Conservation (phyloP, 2,329 filamentous ascomycete genomes). For the Fusarium domesticum region DNA sequence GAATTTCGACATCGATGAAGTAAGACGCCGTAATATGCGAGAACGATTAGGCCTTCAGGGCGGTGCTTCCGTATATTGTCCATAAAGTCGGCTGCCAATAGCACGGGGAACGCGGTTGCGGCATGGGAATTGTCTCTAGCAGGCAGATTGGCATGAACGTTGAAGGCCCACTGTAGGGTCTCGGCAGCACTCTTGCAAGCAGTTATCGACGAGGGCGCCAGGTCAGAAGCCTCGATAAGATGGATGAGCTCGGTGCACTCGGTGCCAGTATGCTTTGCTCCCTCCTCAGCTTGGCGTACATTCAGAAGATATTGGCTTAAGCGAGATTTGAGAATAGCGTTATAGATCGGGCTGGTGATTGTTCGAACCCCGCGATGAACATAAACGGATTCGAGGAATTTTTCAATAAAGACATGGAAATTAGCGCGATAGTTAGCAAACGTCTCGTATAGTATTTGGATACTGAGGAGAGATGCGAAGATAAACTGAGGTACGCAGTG, state of each 20-base stretch:
- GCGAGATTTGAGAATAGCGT: slow-evolving; percentile 35
- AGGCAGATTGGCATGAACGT: slow-evolving; percentile 29
- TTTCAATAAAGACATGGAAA: slow-evolving; percentile 40
- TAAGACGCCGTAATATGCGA: slow-evolving; percentile 50
- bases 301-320: slow-evolving; percentile 30
- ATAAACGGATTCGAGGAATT: slow-evolving; percentile 40
- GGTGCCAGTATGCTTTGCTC: slow-evolving; percentile 13
- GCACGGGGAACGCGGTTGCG: slow-evolving; percentile 33
- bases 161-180: slow-evolving; percentile 36
- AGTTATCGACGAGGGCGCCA: slow-evolving; percentile 26
- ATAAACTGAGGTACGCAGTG: slow-evolving; percentile 42
- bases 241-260: slow-evolving; percentile 29
- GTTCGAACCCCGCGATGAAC: slow-evolving; percentile 43
- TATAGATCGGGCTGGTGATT: slow-evolving; percentile 36
- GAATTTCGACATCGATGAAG: slow-evolving; percentile 40
- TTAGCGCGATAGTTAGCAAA: slow-evolving; percentile 36
- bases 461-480: slow-evolving; percentile 43
- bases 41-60: slow-evolving; percentile 44
- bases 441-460: slow-evolving; percentile 49
- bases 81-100: slow-evolving; percentile 34
- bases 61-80: slow-evolving; percentile 35
- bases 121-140: slow-evolving; percentile 29
- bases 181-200: slow-evolving; percentile 32
- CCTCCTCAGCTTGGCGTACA: slow-evolving; percentile 12
- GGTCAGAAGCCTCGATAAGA: slow-evolving; percentile 33